Base-by-base conservation (phyloP, 176 grass and related monocot genomes). In the Oryza meyeriana region DNA sequence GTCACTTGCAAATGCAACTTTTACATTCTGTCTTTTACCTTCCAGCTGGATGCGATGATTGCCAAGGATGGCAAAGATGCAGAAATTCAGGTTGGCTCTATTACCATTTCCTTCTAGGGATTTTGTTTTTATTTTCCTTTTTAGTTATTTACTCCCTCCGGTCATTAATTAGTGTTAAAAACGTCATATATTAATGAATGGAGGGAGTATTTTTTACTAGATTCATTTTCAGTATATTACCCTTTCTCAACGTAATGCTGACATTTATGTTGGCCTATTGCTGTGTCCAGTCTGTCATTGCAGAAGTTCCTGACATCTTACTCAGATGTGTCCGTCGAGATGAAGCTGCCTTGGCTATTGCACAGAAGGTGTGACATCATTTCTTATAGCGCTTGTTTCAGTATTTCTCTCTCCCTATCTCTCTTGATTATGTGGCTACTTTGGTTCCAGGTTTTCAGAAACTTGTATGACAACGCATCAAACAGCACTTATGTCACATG, bases 251-350 rank as follows among this genome's bases (percentile, higher is more conserved):
- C 11, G 27, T 59, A 41, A 64, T 83, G 73, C 13, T 81, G 65
- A 17, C 64, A 80, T 80, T 69, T 74, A 45, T 84, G 52, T 71
- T 79, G 38, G 64, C 63, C 47, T 89, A 16, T 79, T 70, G 40
- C 81, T 87, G 6, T 91, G 24, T 85, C 64, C 76, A 98, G 95
- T 94, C 85, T 74, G 84, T 98, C 81, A 91, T 98, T 48, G 65
- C 84, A 22, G 95, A 98, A 83, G 90, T 98, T 77, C 88, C 92
- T 59, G 95, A 94, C 74, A 98, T 94, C 78, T 88, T 98, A 83
- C 79, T 85, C 20, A 98, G 82, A 93, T 98, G 88, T 86, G 81
- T 91, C 50, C 93, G 86, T 75, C 88, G 92, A 75, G 95, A 98
- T 79, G 92, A 94, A 84, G 92, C 92, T 86, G 86, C 95, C 5